Percentiles rank a stretch among this genome's conserved stretches.
phyloP scores from a whole-genome alignment of 306 rosid species.

The Vicia faba region DNA sequence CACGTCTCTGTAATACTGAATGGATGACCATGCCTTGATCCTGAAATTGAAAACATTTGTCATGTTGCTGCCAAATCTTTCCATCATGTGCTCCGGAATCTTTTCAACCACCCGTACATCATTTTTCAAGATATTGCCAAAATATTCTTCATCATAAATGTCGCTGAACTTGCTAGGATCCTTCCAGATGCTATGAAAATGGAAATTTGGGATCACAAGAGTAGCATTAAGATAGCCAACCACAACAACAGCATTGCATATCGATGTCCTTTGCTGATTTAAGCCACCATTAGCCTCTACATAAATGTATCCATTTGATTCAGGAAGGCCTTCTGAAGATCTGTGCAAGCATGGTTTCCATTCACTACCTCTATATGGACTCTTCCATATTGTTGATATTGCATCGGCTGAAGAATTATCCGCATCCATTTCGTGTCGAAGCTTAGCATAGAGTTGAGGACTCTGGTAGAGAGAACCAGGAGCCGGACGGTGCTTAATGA shows the following conservation, averaged over 20 bases:
- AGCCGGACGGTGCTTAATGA: slow-evolving; percentile 68
- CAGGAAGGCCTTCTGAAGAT: slow-evolving; percentile 68
- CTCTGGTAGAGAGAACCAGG: slow-evolving; percentile 83
- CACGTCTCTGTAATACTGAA: no score
- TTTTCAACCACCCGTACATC: no score
- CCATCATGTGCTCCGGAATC: no score
- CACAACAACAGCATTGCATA: slow-evolving; percentile 92
- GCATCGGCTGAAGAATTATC: slow-evolving; percentile 78
- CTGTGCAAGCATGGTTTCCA: slow-evolving; percentile 71
- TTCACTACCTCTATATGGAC: slow-evolving; percentile 52
- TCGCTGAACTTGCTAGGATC: no score
- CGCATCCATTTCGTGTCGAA: slow-evolving; percentile 68
- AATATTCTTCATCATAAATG: no score
- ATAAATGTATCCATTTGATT: slow-evolving; percentile 79
- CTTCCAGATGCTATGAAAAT: slow-evolving; percentile 90
- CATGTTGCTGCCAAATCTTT: no score
- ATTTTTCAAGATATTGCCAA: no score
- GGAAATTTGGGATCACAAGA: slow-evolving; percentile 81
- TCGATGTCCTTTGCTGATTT: slow-evolving; percentile 84
- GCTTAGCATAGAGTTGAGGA: slow-evolving; percentile 69
- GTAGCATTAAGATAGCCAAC: slow-evolving; percentile 93
- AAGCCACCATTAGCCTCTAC: slow-evolving; percentile 91
- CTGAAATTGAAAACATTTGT: no score
- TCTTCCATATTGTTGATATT: slow-evolving; percentile 79
- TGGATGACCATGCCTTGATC: no score